phyloP scores from a whole-genome alignment of 306 rosid genomes.

The Glycyrrhiza uralensis region DNA sequence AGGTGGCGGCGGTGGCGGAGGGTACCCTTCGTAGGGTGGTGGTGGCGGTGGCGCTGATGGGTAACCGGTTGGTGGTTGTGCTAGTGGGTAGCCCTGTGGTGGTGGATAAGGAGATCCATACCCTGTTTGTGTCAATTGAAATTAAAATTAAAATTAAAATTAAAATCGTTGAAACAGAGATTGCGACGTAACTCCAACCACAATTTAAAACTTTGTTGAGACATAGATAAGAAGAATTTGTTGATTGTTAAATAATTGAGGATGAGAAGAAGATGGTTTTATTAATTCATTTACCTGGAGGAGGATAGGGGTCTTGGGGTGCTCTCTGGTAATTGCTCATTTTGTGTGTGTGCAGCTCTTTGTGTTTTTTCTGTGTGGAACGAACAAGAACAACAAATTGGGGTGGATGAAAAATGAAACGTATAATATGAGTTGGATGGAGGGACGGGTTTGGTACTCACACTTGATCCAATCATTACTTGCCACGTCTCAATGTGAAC shows the following conservation, averaged over 20 bases:
- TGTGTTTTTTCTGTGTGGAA: not conserved
- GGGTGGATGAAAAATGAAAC: not conserved
- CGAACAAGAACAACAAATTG: not conserved
- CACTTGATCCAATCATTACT: not conserved
- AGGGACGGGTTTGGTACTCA: not conserved
- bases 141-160: not conserved
- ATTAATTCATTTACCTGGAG: slow-evolving; percentile 40
- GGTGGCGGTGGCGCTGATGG: slow-evolving; percentile 53
- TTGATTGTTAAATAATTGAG: not conserved
- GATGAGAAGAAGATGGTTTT: not conserved
- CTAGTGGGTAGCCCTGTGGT: slow-evolving; percentile 28
- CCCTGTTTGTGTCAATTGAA: slow-evolving; percentile 23
- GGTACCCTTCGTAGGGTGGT: slow-evolving; percentile 36
- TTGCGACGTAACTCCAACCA: no score
- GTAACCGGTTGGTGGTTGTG: slow-evolving; percentile 37
- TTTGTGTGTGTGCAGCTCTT: not conserved
- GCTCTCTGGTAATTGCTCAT: slow-evolving; percentile 55
- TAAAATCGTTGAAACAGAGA: not conserved
- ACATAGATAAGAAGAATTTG: no score
- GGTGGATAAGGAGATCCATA: slow-evolving; percentile 46
- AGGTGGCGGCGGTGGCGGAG: slow-evolving; percentile 39
- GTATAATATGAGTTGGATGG: not conserved
- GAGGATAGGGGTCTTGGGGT: slow-evolving; percentile 46
- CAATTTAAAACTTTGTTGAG: no score
- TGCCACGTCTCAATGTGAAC: not conserved